Evolutionary conservation across 2,329 filamentous ascomycete species (phyloP), one percentile per base, ranked within the genome.

Genomic region (Cryphonectria parasitica): DNA sequence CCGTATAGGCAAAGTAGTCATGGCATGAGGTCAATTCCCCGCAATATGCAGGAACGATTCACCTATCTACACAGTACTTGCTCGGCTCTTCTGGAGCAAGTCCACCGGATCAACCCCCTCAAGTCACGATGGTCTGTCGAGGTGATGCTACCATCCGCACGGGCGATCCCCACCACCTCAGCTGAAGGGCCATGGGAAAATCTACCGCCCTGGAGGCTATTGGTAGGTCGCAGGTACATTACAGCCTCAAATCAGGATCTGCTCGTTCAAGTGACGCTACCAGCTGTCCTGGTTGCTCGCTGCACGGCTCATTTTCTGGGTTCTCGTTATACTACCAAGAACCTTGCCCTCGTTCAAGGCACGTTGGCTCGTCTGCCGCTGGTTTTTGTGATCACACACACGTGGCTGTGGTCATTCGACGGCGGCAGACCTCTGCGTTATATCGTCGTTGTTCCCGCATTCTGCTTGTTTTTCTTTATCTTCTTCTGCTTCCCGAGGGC

Each of bases 81-180:
- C 45, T 31, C 54, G 54, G 34, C 54, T 58, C 5, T 25, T 22
- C 4, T 56, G 52, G 52, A 56, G n/a, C 13, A 28, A 56, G 6
- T 17, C 22, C n/a, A 49, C 22, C 69, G 49, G 64, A 70, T 61
- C 36, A 52, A n/a, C 36, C 28, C 45, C 25, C 10, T 64, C 39
- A 52, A 52, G 69, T 70, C 65, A 64, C 69, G 61, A 68, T 70
- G 69, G 61, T 25, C 25, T 7, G 22, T 22, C 39, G 28, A 39
- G 11, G 36, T 39, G 36, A 31, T 61, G 45, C 41, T 66, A 65
- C 61, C 54, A 49, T n/a, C n/a, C 62, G 58, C 4, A 67, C 69
- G 45, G 61, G 64, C 66, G 70, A 52, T 36, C 58, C 19, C 58
- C 58, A 49, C 45, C 8, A 49, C 34, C 58, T 36, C 34, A n/a